These are phyloP conservation scores for Talaromyces wortmannii DNA, from an alignment of 495 filamentous ascomycete species.

Conservation along the genomic window DNA sequence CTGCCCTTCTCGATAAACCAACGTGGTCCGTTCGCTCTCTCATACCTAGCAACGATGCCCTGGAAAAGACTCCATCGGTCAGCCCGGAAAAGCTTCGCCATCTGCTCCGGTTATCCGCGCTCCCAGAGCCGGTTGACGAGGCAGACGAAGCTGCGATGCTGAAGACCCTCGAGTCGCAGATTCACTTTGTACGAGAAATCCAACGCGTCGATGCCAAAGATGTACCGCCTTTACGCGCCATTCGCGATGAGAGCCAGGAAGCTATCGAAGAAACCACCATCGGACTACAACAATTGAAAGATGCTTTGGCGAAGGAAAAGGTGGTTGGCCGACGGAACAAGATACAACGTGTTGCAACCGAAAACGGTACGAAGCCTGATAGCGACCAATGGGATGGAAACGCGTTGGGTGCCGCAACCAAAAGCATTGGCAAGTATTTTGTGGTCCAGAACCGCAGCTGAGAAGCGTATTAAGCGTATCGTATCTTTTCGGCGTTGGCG, in stretches of 20 bases:
- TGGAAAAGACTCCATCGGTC: constrained; percentile 16
- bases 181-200: constrained; percentile 82
- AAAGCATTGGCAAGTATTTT: constrained; percentile 68
- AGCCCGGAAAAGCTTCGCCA: constrained; percentile 62
- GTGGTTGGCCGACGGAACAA: constrained; percentile 42
- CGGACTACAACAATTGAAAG: constrained; percentile 40
- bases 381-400: constrained; percentile 53
- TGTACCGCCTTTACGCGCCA: constrained; percentile 63
- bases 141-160: constrained; percentile 60
- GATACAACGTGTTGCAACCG: constrained; percentile 30
- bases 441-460: constrained; percentile 59
- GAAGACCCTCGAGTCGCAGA: constrained; percentile 67
- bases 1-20: constrained; percentile 58
- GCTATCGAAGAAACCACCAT: constrained; percentile 49
- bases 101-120: constrained; percentile 83
- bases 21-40: constrained; percentile 83
- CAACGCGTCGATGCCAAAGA: constrained; percentile 69
- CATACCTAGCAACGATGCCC: constrained; percentile 39
- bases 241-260: constrained; percentile 70
- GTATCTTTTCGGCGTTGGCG: too few relatives aligned
- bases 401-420: constrained; percentile 56
- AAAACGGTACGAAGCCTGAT: constrained; percentile 26
- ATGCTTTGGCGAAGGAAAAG: constrained; percentile 46
- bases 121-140: constrained; percentile 59
- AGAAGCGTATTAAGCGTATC: not conserved